A percentile compares a stretch with the other conserved stretches of the same genome.
These are phyloP conservation scores for Microdochium paspali DNA, from an alignment of 2,329 filamentous ascomycete species.

Conservation along the genomic window DNA sequence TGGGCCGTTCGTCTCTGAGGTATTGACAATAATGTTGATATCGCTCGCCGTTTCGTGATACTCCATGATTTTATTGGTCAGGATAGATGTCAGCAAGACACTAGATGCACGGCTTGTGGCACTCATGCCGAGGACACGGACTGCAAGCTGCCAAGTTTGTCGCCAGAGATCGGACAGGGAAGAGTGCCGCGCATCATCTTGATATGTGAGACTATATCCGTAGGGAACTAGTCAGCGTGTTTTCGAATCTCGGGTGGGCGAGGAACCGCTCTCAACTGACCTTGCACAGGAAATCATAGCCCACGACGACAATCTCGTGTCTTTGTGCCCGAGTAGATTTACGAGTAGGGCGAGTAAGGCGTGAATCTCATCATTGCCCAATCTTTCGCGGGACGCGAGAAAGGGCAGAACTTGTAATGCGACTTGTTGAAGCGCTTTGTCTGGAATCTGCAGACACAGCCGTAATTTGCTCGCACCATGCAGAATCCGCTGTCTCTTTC, in stretches of 20 bases:
- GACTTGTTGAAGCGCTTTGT: slow-evolving; percentile 35
- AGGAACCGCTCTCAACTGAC: slow-evolving; percentile 33
- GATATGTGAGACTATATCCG: slow-evolving; percentile 32
- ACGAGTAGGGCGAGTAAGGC: slow-evolving; percentile 49
- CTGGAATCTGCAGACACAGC: slow-evolving; percentile 34
- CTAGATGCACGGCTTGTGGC: slow-evolving; percentile 69
- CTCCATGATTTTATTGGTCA: slow-evolving; percentile 56
- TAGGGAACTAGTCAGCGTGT: slow-evolving; percentile 18
- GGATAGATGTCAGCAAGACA: slow-evolving; percentile 58
- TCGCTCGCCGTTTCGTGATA: slow-evolving; percentile 60
- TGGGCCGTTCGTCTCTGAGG: slow-evolving; percentile 75
- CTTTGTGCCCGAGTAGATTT: slow-evolving; percentile 59
- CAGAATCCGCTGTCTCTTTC: slow-evolving; percentile 39
- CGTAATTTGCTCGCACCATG: slow-evolving; percentile 34
- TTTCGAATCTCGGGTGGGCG: neutral
- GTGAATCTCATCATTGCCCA: slow-evolving; percentile 40
- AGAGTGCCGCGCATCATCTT: slow-evolving; percentile 19
- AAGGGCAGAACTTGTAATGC: slow-evolving; percentile 51
- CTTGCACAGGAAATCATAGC: slow-evolving; percentile 73
- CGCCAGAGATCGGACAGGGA: slow-evolving; percentile 49
- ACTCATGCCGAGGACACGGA: slow-evolving; percentile 60
- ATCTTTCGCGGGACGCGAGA: slow-evolving; percentile 34
- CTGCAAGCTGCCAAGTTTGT: slow-evolving; percentile 66
- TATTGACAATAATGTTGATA: slow-evolving; percentile 62
- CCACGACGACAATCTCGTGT: slow-evolving; percentile 62